phyloP scores from a whole-genome alignment of 257 asterid genomes.

The Ilex aquifolium region DNA sequence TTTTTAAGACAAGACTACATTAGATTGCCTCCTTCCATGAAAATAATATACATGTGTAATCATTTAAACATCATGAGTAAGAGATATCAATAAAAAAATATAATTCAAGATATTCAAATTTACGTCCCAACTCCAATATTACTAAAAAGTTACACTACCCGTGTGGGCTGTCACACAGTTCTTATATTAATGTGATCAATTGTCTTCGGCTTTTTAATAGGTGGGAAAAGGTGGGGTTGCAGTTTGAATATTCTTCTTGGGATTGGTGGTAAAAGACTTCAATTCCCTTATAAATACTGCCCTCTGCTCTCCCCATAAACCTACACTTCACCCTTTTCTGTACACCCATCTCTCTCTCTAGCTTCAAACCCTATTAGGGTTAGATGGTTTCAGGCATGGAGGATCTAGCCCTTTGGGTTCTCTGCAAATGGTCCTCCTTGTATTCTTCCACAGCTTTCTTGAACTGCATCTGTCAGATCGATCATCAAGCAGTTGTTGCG shows the following conservation, averaged over 20 bases:
- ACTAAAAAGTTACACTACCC: too few species aligned
- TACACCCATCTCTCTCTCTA: background rate
- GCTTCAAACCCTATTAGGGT: background rate
- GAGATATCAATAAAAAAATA: too few species aligned
- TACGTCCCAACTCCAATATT: too few species aligned
- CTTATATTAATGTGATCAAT: background rate
- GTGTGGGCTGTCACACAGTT: too few species aligned
- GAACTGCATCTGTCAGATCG: slow-evolving; percentile 4
- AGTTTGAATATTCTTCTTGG: slow-evolving; percentile 9
- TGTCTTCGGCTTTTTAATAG: background rate
- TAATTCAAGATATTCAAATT: too few species aligned
- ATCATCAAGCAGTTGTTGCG: background rate
- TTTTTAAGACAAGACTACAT: too few species aligned
- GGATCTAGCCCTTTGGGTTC: background rate
- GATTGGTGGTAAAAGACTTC: slow-evolving; percentile 9
- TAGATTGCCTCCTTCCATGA: too few species aligned
- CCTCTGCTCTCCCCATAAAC: background rate
- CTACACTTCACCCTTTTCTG: background rate
- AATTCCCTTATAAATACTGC: slow-evolving; percentile 1
- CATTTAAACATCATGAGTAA: too few species aligned
- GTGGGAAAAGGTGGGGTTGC: background rate
- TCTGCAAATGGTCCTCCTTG: background rate
- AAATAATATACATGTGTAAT: too few species aligned
- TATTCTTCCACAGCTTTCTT: slow-evolving; percentile 13
- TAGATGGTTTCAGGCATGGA: background rate